Conservation (phyloP, 441 rosid genomes). For the Bocquillonia castaneifolia region DNA sequence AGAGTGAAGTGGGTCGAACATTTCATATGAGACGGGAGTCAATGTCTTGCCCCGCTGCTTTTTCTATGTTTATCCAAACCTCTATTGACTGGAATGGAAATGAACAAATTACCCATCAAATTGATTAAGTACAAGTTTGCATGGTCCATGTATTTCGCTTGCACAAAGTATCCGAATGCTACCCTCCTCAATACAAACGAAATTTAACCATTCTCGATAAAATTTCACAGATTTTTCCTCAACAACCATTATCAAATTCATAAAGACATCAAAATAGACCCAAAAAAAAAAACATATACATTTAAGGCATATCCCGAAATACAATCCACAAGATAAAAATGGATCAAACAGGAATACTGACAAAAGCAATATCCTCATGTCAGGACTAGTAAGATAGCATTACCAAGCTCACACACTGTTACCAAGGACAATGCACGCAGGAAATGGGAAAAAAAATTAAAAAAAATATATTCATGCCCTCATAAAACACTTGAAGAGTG, state of each 20-base stretch:
- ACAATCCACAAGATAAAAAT: conserved; percentile 6
- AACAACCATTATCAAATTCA: neutral
- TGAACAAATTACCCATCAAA: neutral
- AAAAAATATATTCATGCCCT: neutral
- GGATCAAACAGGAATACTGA: too few relatives aligned
- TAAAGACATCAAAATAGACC: neutral
- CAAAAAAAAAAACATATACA: neutral
- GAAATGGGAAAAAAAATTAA: neutral
- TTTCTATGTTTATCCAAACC: neutral
- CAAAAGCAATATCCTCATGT: too few relatives aligned
- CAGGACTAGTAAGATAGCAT: conserved; percentile 24
- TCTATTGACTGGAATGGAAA: neutral
- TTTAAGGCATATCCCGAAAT: conserved; percentile 12
- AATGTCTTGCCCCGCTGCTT: too few relatives aligned
- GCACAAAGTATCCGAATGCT: too few relatives aligned
- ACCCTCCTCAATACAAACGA: too few relatives aligned
- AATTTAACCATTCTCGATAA: too few relatives aligned
- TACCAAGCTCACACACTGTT: conserved; percentile 22
- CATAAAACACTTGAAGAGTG: neutral
- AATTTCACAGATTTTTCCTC: too few relatives aligned
- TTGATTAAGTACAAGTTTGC: too few relatives aligned
- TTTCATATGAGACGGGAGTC: conserved; percentile 30
- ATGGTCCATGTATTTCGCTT: too few relatives aligned
- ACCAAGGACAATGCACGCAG: conserved; percentile 9
- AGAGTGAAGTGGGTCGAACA: conserved; percentile 28